Conservation (phyloP, 441 rosid genomes). For the Erysimum cheiri region DNA sequence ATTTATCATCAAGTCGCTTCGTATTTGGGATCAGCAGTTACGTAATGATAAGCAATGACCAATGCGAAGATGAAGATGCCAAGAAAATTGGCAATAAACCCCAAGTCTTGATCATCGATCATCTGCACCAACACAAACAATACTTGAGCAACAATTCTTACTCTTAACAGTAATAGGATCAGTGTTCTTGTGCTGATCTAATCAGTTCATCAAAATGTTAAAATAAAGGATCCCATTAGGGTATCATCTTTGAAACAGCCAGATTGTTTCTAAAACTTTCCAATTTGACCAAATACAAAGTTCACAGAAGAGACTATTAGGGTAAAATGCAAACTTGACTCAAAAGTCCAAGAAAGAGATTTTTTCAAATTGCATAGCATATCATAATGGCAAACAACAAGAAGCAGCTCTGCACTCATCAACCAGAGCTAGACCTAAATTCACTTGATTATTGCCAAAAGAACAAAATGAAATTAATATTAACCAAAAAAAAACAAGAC, state of each 20-base stretch:
- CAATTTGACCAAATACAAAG: conserved; percentile 9
- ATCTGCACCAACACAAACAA: conserved; percentile 55
- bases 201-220: conserved; percentile 1
- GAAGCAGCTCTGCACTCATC: neutral
- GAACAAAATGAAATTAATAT: neutral
- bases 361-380: neutral
- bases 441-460: neutral
- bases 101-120: conserved; percentile 83
- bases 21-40: conserved; percentile 83
- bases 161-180: neutral
- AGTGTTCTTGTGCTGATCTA: conserved; percentile 11
- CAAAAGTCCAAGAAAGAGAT: neutral
- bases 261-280: conserved; percentile 3
- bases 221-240: neutral
- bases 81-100: conserved; percentile 79
- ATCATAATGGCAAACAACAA: neutral
- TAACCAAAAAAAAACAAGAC: neutral
- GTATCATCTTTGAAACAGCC: neutral
- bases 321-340: conserved; percentile 1
- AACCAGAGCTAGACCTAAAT: conserved; percentile 24
- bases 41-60: conserved; percentile 84
- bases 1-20: conserved; percentile 47
- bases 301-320: neutral
- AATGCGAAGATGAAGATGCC: conserved; percentile 76
- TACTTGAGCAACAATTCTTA: conserved; percentile 9